Evolutionary conservation across 352 stramenopile species (phyloP).

Genomic region (Pythium phragmitis): DNA sequence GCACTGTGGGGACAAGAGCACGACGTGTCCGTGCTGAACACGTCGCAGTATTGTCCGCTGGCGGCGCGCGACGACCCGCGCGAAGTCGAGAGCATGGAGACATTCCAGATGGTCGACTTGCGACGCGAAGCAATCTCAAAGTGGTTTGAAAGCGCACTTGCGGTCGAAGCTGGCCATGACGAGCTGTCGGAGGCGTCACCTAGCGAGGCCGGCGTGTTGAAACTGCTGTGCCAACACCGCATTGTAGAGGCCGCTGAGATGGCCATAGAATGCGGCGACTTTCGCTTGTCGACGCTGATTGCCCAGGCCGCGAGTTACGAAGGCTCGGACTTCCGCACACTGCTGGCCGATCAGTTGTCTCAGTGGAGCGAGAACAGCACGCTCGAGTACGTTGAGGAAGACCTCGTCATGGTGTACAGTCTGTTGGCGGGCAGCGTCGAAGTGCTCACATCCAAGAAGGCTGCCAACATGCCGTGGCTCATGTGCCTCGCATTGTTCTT

Average conservation of each 20-base stretch:
- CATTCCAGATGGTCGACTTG: slow-evolving; percentile 65
- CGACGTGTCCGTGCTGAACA: slow-evolving; percentile 23
- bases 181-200: slow-evolving; percentile 4
- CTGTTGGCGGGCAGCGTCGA: slow-evolving; percentile 36
- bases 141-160: slow-evolving; percentile 67
- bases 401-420: slow-evolving; percentile 40
- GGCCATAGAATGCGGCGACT: slow-evolving; percentile 35
- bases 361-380: slow-evolving; percentile 32
- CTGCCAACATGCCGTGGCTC: slow-evolving; percentile 30
- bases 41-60: slow-evolving; percentile 34
- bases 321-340: slow-evolving; percentile 29
- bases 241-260: slow-evolving; percentile 36
- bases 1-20: slow-evolving; percentile 81
- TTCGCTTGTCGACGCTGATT: slow-evolving; percentile 41
- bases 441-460: slow-evolving; percentile 30
- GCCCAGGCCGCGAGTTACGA: slow-evolving; percentile 36
- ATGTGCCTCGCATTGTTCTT: slow-evolving; percentile 38
- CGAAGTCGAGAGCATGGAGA: slow-evolving; percentile 65
- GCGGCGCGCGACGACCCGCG: slow-evolving; percentile 58
- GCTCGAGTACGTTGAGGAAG: slow-evolving; percentile 31
- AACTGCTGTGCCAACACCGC: slow-evolving; percentile 34
- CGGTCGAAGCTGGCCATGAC: not conserved
- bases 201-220: slow-evolving; percentile 22
- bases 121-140: slow-evolving; percentile 70
- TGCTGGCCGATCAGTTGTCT: slow-evolving; percentile 32